These are phyloP conservation scores for Cyanophora paradoxa DNA, from an alignment of 78 protist genomes.

Conservation along the genomic window DNA sequence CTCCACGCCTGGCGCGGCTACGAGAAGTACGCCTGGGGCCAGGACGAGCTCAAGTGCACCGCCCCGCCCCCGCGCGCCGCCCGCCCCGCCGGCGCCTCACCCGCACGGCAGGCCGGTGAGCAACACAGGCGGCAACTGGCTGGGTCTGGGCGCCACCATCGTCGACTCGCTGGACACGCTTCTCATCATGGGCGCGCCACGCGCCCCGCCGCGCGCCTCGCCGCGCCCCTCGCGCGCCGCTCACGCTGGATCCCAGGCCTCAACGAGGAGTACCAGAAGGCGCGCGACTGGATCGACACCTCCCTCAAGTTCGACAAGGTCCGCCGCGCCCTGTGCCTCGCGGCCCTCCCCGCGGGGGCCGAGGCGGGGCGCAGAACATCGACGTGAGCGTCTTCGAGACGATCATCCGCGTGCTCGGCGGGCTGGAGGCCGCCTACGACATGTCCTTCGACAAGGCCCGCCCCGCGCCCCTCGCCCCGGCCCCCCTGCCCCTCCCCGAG, in stretches of 20 bases:
- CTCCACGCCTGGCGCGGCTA: slow-evolving; percentile 61
- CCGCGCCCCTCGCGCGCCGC: too few relatives aligned
- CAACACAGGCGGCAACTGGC: slow-evolving; percentile 2
- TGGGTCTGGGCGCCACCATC: slow-evolving; percentile 52
- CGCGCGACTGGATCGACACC: slow-evolving; percentile 22
- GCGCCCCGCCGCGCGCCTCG: too few relatives aligned
- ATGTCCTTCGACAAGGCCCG: slow-evolving; percentile 64
- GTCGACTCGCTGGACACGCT: slow-evolving; percentile 68
- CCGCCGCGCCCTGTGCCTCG: too few relatives aligned
- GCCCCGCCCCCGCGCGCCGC: background rate
- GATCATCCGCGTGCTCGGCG: slow-evolving; percentile 75
- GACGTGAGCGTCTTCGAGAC: slow-evolving; percentile 61
- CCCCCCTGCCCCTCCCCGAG: too few relatives aligned
- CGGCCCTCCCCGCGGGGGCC: too few relatives aligned
- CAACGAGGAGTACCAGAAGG: too few relatives aligned
- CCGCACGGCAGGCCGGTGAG: slow-evolving; percentile 38
- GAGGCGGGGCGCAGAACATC: too few relatives aligned
- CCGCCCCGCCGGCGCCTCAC: background rate
- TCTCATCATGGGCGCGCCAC: slow-evolving; percentile 46
- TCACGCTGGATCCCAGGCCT: too few relatives aligned
- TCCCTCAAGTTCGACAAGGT: slow-evolving; percentile 1
- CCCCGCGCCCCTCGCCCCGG: too few relatives aligned
- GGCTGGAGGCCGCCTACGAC: slow-evolving; percentile 53
- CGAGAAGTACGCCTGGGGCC: slow-evolving; percentile 67
- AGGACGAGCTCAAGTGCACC: slow-evolving; percentile 48